Conservation (phyloP, 495 filamentous ascomycete species). For the Penicillium soppii region DNA sequence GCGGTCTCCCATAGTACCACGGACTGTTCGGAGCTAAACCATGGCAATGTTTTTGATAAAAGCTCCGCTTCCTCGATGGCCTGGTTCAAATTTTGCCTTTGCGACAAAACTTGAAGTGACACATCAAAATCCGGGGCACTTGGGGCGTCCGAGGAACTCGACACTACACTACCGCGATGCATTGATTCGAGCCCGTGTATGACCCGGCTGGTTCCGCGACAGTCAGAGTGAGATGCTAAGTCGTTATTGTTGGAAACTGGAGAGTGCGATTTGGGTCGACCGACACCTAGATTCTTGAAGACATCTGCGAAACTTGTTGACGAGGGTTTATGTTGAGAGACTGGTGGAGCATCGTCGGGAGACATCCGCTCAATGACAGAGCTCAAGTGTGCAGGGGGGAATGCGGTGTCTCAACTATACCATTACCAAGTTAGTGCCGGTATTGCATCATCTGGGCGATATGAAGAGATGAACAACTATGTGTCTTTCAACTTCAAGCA, state of each 20-base stretch:
- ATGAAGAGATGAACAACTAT: not conserved
- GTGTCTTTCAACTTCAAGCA: not conserved
- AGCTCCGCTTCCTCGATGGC: slow-evolving; percentile 45
- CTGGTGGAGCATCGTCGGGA: slow-evolving; percentile 45
- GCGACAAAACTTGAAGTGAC: slow-evolving; percentile 33
- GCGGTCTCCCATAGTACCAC: slow-evolving; percentile 43
- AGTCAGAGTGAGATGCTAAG: slow-evolving; percentile 30
- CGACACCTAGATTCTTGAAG: slow-evolving; percentile 44
- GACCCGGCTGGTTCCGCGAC: slow-evolving; percentile 28
- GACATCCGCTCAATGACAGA: slow-evolving; percentile 40
- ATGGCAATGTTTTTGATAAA: slow-evolving; percentile 32
- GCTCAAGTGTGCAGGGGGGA: slow-evolving; percentile 2
- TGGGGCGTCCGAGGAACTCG: slow-evolving; percentile 44
- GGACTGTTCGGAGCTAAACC: slow-evolving; percentile 43
- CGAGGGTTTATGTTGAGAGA: slow-evolving; percentile 37
- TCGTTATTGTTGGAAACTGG: slow-evolving; percentile 37
- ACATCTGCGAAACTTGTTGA: slow-evolving; percentile 47
- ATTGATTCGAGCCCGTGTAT: slow-evolving; percentile 40
- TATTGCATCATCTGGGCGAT: slow-evolving; percentile 11
- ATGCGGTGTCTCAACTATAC: not conserved
- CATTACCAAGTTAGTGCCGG: slow-evolving; percentile 12
- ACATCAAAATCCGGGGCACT: slow-evolving; percentile 43
- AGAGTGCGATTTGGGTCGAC: slow-evolving; percentile 41
- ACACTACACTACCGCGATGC: slow-evolving; percentile 47
- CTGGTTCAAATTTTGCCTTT: slow-evolving; percentile 35